Base-by-base conservation (phyloP, 2,329 filamentous ascomycete genomes). In the Aspergillus neoniger region DNA sequence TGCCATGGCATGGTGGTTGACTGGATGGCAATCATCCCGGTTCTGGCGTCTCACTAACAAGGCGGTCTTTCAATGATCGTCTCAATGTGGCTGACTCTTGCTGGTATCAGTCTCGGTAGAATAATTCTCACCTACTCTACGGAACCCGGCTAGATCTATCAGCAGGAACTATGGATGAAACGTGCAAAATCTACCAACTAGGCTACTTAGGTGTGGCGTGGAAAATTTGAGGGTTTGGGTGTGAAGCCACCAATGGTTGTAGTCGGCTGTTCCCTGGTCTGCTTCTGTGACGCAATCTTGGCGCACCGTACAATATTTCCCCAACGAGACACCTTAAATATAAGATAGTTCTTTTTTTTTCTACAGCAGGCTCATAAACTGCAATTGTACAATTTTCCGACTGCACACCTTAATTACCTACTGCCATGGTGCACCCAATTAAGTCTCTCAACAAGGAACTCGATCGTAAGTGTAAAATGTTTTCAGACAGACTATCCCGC, bases 231-330 rank as follows among this genome's bases (percentile, higher is more conserved):
- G 19, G 41, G 19, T 14, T 14, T 44, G 41, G 19, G 23, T 9
- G 23, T 17, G 23, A 30, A 28, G 23, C 41, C 44, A 19, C 25
- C 47, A 28, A 30, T 50, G 47, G 47, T 32, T 50, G 25, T 23
- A 30, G 44, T n/a, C 25, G 47, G 53, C 36, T 6, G 39, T 55
- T 44, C 44, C 25, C 39, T 44, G 53, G 44, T 25, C n/a, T 36
- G n/a, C 17, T 21, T 12, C 39, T 41, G 53, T 55, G 53, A 55
- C 53, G 53, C 53, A 55, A 55, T 55, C 28, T 47, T 32, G 39
- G 32, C 53, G n/a, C 10, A 36, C 12, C 32, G 10, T 36, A 47
- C 9, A 21, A 55, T 55, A 55, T 44, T 47, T 36, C 9, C 23
- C 39, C 39, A 10, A 43, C 9, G 12, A 21, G 10, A 21, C 15